phyloP scores from a whole-genome alignment of 345 rosid species.

The Corchorus capsularis region DNA sequence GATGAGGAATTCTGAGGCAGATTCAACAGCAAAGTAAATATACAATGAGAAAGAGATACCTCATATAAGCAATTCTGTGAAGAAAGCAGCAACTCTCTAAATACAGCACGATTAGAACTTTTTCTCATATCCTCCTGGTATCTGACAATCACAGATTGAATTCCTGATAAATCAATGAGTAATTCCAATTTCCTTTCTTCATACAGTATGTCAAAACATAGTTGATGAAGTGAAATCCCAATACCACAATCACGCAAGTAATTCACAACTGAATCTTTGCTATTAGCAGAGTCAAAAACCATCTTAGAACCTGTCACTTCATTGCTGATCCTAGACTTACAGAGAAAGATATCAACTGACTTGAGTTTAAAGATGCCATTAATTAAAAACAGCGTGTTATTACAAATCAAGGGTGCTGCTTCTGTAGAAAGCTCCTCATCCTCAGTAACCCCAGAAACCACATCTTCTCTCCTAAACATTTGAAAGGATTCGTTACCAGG shows the following conservation, averaged over 20 bases:
- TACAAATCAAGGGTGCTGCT: conserved; percentile 34
- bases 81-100: conserved; percentile 39
- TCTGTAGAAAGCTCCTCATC: conserved; percentile 32
- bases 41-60: conserved; percentile 58
- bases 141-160: conserved; percentile 54
- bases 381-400: conserved; percentile 36
- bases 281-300: conserved; percentile 37
- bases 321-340: conserved; percentile 43
- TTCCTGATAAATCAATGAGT: conserved; percentile 42
- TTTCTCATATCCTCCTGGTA: conserved; percentile 46
- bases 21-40: conserved; percentile 48
- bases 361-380: conserved; percentile 54
- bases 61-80: conserved; percentile 62
- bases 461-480: conserved; percentile 41
- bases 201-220: conserved; percentile 43
- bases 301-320: conserved; percentile 32
- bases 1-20: conserved; percentile 39
- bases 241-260: conserved; percentile 48
- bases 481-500: conserved; percentile 39
- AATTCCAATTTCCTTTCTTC: conserved; percentile 56
- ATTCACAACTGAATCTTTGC: conserved; percentile 32
- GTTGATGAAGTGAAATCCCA: conserved; percentile 57
- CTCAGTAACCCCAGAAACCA: conserved; percentile 39
- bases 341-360: conserved; percentile 63
- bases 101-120: conserved; percentile 41